phyloP scores from a whole-genome alignment of 495 filamentous ascomycete species.

The Hypoxylon rickii region DNA sequence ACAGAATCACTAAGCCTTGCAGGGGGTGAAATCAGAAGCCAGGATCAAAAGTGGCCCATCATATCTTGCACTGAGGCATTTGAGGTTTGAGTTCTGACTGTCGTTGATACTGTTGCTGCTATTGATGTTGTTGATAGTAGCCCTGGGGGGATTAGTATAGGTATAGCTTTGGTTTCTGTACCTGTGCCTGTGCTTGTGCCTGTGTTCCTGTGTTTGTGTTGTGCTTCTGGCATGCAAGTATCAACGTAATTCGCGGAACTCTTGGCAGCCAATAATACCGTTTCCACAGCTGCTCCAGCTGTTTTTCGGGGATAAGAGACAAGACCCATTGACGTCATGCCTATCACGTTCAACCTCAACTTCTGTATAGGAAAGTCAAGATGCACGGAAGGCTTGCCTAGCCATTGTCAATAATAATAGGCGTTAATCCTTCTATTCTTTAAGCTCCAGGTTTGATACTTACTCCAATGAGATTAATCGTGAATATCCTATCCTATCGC shows the following conservation, averaged over 20 bases:
- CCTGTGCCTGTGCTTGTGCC: not conserved
- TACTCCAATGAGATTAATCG: too few species aligned
- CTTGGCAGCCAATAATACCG: constrained; percentile 24
- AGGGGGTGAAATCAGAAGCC: not conserved
- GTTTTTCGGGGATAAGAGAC: not conserved
- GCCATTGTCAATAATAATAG: constrained; percentile 5
- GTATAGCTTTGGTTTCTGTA: not conserved
- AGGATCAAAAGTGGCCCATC: constrained; percentile 1
- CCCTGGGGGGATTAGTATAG: not conserved
- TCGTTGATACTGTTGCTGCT: not conserved
- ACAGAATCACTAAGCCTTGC: not conserved
- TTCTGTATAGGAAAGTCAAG: too few species aligned
- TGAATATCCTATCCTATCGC: too few species aligned
- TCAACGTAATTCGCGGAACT: constrained; percentile 5
- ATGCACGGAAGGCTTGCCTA: not conserved
- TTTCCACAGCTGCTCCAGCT: constrained; percentile 1
- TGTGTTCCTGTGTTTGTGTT: not conserved
- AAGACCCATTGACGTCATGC: constrained; percentile 16
- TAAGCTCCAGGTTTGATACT: too few species aligned
- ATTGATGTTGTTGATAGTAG: not conserved
- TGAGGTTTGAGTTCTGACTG: constrained; percentile 24
- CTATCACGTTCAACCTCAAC: constrained; percentile 2
- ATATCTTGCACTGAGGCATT: constrained; percentile 10
- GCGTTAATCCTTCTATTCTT: too few species aligned
- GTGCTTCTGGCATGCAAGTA: not conserved